These are phyloP conservation scores for Harringtonia lauricola DNA, from an alignment of 2,329 filamentous ascomycete species.

Conservation along the genomic window DNA sequence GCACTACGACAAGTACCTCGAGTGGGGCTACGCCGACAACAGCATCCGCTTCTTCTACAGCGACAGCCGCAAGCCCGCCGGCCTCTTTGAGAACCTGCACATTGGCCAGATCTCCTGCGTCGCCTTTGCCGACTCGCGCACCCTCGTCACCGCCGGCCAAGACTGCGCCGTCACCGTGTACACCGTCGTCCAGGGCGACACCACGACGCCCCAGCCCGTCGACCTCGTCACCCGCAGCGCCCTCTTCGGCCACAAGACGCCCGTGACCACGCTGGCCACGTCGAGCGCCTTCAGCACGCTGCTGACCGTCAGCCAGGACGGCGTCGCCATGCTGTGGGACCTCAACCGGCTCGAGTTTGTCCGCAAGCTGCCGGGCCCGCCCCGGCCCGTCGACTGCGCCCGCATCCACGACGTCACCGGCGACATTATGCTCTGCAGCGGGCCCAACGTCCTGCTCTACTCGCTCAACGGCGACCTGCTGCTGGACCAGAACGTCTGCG, in stretches of 20 bases:
- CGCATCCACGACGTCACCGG: conserved; percentile 84
- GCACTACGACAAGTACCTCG: conserved; percentile 77
- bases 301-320: conserved; percentile 71
- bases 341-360: conserved; percentile 84
- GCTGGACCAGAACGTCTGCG: conserved; percentile 61
- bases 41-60: conserved; percentile 84
- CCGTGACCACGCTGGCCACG: conserved; percentile 72
- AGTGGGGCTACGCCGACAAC: conserved; percentile 93
- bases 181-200: conserved; percentile 58
- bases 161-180: conserved; percentile 88
- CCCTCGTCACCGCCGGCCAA: conserved; percentile 80
- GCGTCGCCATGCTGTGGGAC: conserved; percentile 79
- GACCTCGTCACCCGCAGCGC: conserved; percentile 71
- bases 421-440: conserved; percentile 76
- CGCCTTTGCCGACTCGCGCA: conserved; percentile 79
- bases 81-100: conserved; percentile 88
- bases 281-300: conserved; percentile 84
- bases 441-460: conserved; percentile 64
- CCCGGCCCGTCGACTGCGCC: conserved; percentile 57
- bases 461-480: conserved; percentile 80
- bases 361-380: conserved; percentile 48
- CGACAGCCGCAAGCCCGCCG: conserved; percentile 72
- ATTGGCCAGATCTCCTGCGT: conserved; percentile 79
- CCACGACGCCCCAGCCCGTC: conserved; percentile 43
- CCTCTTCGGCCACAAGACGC: conserved; percentile 80